phyloP scores from a whole-genome alignment of 2,329 filamentous ascomycete genomes.

The Botryotinia calthae region DNA sequence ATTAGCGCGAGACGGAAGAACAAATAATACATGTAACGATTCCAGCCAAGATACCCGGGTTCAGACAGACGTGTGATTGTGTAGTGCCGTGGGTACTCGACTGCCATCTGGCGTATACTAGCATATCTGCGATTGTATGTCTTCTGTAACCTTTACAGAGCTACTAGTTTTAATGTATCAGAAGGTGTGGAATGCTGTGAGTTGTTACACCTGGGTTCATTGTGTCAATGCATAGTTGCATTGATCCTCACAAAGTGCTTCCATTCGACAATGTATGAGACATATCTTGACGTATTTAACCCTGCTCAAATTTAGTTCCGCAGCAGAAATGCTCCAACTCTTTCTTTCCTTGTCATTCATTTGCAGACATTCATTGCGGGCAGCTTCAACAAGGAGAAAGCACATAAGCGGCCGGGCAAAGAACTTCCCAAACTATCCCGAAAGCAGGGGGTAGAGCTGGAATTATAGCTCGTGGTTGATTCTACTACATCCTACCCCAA shows the following conservation, averaged over 20 bases:
- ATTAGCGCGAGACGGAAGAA: background rate
- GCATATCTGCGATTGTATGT: too few relatives aligned
- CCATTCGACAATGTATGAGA: background rate
- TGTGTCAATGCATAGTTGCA: conserved; percentile 2
- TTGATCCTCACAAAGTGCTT: background rate
- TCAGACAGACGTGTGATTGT: background rate
- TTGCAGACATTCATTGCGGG: background rate
- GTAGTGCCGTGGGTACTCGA: background rate
- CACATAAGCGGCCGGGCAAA: background rate
- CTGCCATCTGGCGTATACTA: background rate
- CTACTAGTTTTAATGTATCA: background rate
- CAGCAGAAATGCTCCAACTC: background rate
- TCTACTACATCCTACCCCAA: background rate
- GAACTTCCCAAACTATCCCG: too few relatives aligned
- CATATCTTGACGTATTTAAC: background rate
- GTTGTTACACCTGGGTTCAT: background rate
- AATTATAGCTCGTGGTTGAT: background rate
- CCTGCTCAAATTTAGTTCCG: background rate
- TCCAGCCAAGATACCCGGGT: background rate
- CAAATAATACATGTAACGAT: conserved; percentile 2
- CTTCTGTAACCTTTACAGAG: background rate
- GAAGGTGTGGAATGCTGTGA: background rate
- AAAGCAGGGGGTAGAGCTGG: background rate
- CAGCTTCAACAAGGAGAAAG: background rate
- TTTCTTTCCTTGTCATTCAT: background rate